phyloP scores from a whole-genome alignment of 2,329 filamentous ascomycete genomes.

The Ophiostoma angusticollis region DNA sequence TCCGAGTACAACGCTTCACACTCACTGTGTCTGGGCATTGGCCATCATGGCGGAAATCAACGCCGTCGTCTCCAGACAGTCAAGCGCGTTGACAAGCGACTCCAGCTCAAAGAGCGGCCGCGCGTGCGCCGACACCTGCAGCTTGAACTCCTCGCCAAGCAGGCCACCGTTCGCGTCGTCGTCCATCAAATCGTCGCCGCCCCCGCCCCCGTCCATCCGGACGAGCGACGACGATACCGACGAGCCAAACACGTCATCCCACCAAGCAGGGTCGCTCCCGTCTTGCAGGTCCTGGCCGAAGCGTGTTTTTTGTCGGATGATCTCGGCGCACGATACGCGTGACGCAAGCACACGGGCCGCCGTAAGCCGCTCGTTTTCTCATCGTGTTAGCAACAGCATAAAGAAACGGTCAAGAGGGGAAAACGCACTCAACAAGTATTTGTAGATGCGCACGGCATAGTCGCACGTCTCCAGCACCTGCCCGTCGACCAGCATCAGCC shows the following conservation, averaged over 20 bases:
- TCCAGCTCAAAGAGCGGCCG: slow-evolving; percentile 58
- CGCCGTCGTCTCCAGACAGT: slow-evolving; percentile 55
- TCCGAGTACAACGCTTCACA: too few species aligned
- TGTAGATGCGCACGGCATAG: slow-evolving; percentile 58
- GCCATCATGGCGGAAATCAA: slow-evolving; percentile 41
- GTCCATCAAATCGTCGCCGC: slow-evolving; percentile 20
- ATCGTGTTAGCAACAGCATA: not conserved
- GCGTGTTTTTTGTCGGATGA: slow-evolving; percentile 30
- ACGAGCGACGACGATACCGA: not conserved
- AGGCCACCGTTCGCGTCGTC: slow-evolving; percentile 19
- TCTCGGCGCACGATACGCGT: slow-evolving; percentile 35
- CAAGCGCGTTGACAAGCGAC: slow-evolving; percentile 49
- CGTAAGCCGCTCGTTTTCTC: slow-evolving; percentile 37
- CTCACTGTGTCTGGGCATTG: slow-evolving; percentile 39
- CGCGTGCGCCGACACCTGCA: slow-evolving; percentile 39
- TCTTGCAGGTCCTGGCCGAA: slow-evolving; percentile 20
- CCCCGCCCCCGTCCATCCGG: slow-evolving; percentile 1
- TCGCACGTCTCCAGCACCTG: slow-evolving; percentile 22
- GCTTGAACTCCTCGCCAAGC: slow-evolving; percentile 22
- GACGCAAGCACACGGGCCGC: slow-evolving; percentile 41
- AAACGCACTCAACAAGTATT: slow-evolving; percentile 69
- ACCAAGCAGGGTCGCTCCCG: slow-evolving; percentile 23
- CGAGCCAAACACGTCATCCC: slow-evolving; percentile 23
- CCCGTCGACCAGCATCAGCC: slow-evolving; percentile 62
- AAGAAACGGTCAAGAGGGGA: not conserved